A percentile compares a stretch with the other conserved stretches of the same genome.
Conservation (phyloP, 352 stramenopile species). For the Pseudoperonospora humuli region DNA sequence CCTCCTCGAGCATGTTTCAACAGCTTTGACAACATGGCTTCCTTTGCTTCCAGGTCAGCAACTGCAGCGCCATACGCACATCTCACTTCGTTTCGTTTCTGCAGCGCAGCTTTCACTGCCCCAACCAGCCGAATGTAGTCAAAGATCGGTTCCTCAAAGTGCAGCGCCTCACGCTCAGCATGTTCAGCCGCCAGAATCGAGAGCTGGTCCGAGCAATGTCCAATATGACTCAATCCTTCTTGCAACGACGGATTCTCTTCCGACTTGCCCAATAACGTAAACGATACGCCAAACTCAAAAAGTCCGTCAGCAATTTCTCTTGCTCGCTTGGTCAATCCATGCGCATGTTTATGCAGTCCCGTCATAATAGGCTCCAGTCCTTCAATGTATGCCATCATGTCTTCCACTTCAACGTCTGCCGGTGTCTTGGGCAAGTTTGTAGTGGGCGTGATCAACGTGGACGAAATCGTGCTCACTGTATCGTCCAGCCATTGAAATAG, state of each 20-base stretch:
- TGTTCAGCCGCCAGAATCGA: conserved; percentile 89
- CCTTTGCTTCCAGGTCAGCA: conserved; percentile 84
- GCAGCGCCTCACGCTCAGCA: conserved; percentile 85
- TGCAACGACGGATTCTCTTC: conserved; percentile 90
- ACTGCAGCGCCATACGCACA: conserved; percentile 82
- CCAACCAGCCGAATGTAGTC: conserved; percentile 95
- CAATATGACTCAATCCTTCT: conserved; percentile 88
- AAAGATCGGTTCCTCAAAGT: conserved; percentile 94
- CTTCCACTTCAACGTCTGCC: conserved; percentile 91
- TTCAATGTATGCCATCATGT: conserved; percentile 95
- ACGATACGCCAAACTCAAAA: conserved; percentile 95
- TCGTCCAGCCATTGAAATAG: conserved; percentile 87
- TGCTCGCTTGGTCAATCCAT: conserved; percentile 89
- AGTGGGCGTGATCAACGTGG: conserved; percentile 43
- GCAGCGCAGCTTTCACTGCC: conserved; percentile 90
- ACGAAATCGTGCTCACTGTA: conserved; percentile 79
- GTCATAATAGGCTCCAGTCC: conserved; percentile 93
- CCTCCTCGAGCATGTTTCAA: conserved; percentile 46
- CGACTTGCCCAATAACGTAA: conserved; percentile 92
- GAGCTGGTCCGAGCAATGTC: conserved; percentile 89
- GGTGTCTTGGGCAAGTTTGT: conserved; percentile 76
- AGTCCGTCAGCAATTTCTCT: conserved; percentile 93
- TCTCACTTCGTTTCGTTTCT: conserved; percentile 90
- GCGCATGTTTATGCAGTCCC: conserved; percentile 90
- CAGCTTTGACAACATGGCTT: conserved; percentile 47